These are phyloP conservation scores for Quercus bicolor DNA, from an alignment of 306 rosid genomes.

Conservation along the genomic window DNA sequence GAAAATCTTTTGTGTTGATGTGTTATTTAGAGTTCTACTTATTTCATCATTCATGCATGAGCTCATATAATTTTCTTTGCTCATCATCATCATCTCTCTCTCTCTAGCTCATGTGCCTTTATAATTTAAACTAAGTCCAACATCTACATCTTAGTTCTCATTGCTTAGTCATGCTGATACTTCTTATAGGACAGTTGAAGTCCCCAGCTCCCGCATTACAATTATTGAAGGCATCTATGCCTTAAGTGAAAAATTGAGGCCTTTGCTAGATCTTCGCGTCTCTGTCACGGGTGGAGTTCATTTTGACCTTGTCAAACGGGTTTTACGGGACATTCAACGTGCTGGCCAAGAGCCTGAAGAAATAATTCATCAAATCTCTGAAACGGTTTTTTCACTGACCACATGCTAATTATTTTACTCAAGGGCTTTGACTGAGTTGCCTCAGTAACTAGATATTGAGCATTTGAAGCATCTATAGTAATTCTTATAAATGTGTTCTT, in stretches of 20 bases:
- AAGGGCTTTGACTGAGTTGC: constrained; percentile 13
- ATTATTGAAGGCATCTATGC: constrained; percentile 96
- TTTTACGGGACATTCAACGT: constrained; percentile 93
- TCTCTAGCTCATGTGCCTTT: neutral
- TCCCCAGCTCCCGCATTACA: constrained; percentile 78
- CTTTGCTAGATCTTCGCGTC: constrained; percentile 90
- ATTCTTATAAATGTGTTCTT: constrained; percentile 19
- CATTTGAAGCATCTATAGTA: constrained; percentile 13
- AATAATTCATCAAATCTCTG: constrained; percentile 95
- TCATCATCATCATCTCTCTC: neutral
- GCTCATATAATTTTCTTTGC: neutral
- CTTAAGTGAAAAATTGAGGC: constrained; percentile 81
- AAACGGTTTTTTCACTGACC: constrained; percentile 72
- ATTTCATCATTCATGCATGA: too few relatives aligned
- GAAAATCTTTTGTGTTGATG: too few relatives aligned
- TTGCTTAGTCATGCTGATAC: constrained; percentile 20
- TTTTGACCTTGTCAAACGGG: constrained; percentile 97
- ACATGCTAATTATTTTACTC: constrained; percentile 24
- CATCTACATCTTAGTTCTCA: neutral
- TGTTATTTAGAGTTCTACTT: too few relatives aligned
- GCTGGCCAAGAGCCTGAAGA: constrained; percentile 99
- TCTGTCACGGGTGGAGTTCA: constrained; percentile 98
- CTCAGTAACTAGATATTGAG: constrained; percentile 5
- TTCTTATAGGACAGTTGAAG: constrained; percentile 76
- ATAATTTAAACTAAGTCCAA: neutral